These are phyloP conservation scores for Ligustrum vulgare DNA, from an alignment of 257 asterid species.

Conservation along the genomic window DNA sequence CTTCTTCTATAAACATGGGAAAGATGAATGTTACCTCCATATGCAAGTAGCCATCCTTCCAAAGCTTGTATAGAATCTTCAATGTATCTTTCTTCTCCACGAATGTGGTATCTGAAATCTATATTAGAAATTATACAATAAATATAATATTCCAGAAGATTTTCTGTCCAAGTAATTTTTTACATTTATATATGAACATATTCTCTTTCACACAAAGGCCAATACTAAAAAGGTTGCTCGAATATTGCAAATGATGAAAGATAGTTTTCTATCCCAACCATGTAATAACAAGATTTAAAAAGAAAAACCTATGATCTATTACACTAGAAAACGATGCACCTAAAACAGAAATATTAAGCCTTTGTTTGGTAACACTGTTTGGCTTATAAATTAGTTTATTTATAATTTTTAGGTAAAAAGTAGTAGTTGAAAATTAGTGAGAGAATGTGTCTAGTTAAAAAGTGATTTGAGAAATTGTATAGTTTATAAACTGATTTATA, in stretches of 20 bases:
- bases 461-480: too few relatives aligned
- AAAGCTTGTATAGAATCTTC: conserved; percentile 68
- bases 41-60: conserved; percentile 76
- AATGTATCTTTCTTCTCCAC: conserved; percentile 74
- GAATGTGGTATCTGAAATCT: conserved; percentile 79
- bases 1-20: conserved; percentile 8
- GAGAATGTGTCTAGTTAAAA: too few relatives aligned
- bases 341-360: not conserved
- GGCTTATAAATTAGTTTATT: too few relatives aligned
- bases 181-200: not conserved
- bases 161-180: conserved; percentile 1
- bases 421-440: too few relatives aligned
- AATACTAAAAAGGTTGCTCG: conserved; percentile 6
- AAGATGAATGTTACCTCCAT: conserved; percentile 84
- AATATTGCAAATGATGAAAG: not conserved
- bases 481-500: too few relatives aligned
- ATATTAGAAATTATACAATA: conserved; percentile 1
- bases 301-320: not conserved
- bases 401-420: too few relatives aligned
- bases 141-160: conserved; percentile 9
- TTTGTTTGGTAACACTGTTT: too few relatives aligned
- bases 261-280: not conserved
- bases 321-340: not conserved
- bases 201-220: conserved; percentile 5
- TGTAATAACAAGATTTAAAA: not conserved